Percentiles rank a stretch among this genome's conserved stretches.
phyloP scores from a whole-genome alignment of 2,329 filamentous ascomycete species.

The Scytalidium sp. region DNA sequence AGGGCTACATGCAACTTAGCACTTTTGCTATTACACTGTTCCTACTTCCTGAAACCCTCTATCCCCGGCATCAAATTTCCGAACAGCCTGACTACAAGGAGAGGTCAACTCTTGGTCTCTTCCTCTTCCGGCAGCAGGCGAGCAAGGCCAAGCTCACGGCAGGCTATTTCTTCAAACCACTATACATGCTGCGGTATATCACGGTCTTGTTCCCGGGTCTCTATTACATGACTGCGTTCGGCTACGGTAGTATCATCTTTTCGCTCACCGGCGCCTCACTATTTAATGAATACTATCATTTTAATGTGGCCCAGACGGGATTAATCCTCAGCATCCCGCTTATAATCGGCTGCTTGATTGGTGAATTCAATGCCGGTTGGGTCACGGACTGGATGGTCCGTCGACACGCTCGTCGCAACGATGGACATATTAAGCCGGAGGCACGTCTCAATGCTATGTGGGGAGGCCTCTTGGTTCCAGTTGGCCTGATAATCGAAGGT shows the following conservation, averaged over 20 bases:
- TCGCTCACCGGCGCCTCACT: constrained; percentile 18
- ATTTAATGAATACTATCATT: constrained; percentile 19
- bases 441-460: constrained; percentile 30
- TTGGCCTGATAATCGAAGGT: constrained; percentile 24
- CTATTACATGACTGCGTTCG: constrained; percentile 18
- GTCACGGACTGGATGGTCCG: constrained; percentile 27
- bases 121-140: constrained; percentile 17
- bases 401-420: constrained; percentile 21
- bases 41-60: constrained; percentile 8
- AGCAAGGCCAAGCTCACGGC: background rate
- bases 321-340: constrained; percentile 22
- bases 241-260: constrained; percentile 23
- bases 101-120: background rate
- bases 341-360: constrained; percentile 21
- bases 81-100: background rate
- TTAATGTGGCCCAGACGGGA: constrained; percentile 20
- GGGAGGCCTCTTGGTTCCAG: constrained; percentile 22
- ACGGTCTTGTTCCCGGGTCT: constrained; percentile 6
- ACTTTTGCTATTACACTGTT: constrained; percentile 7
- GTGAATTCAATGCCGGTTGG: constrained; percentile 24
- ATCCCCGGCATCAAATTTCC: too few species aligned
- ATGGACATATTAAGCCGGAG: constrained; percentile 26
- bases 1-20: too few species aligned
- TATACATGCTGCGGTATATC: constrained; percentile 9
- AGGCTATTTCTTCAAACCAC: constrained; percentile 3